These are phyloP conservation scores for Raffaelea arxii DNA, from an alignment of 2,329 filamentous ascomycete genomes.

Conservation along the genomic window DNA sequence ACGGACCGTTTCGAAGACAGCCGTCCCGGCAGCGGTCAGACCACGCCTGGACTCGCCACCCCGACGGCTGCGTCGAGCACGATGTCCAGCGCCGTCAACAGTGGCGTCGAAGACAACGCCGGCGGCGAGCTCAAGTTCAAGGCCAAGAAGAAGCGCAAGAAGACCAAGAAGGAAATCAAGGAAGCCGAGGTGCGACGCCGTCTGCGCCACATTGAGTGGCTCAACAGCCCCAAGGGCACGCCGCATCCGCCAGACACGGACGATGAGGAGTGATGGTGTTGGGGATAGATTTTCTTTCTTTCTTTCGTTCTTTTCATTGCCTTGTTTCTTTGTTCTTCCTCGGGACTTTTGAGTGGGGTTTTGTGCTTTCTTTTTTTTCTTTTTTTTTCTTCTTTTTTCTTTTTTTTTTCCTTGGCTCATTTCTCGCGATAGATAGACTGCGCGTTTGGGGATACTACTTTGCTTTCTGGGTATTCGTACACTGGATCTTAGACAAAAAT, in stretches of 20 bases:
- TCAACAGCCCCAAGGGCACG: slow-evolving; percentile 78
- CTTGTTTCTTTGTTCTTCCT: neutral
- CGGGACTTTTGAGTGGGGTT: neutral
- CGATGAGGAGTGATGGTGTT: slow-evolving; percentile 41
- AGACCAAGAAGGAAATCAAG: slow-evolving; percentile 93
- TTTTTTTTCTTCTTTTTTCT: neutral
- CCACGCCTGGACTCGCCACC: slow-evolving; percentile 24
- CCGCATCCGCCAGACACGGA: slow-evolving; percentile 69
- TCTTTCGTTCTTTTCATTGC: neutral
- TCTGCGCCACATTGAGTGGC: slow-evolving; percentile 75
- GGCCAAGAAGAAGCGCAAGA: slow-evolving; percentile 93
- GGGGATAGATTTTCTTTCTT: neutral
- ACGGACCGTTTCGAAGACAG: slow-evolving; percentile 83
- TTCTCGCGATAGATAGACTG: too few species aligned
- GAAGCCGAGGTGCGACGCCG: slow-evolving; percentile 81
- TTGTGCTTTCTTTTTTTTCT: neutral
- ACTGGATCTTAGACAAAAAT: too few species aligned
- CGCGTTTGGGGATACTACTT: too few species aligned
- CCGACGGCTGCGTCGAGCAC: slow-evolving; percentile 41
- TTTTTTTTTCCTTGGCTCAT: neutral
- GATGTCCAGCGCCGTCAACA: slow-evolving; percentile 59
- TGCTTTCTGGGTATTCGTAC: too few species aligned
- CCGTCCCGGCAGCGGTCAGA: slow-evolving; percentile 40
- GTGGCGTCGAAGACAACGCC: slow-evolving; percentile 69
- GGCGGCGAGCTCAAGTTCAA: slow-evolving; percentile 66